phyloP scores from a whole-genome alignment of 768 basidiomycete genomes.

The Phaeotremella skinneri region DNA sequence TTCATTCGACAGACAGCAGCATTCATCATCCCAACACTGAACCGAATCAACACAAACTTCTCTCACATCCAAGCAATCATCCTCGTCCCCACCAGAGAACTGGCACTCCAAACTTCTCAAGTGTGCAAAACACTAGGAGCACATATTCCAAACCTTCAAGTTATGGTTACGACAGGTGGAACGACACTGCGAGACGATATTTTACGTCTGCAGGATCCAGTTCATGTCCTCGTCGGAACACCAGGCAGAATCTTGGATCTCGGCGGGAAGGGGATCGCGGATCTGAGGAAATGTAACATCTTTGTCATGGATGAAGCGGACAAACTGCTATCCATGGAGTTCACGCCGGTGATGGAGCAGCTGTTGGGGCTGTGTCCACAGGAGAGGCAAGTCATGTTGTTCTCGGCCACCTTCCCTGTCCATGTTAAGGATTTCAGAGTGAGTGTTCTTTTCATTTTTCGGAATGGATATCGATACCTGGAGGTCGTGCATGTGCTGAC shows the following conservation, averaged over 20 bases:
- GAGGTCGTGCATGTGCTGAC: slow-evolving; percentile 12
- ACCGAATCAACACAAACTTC: slow-evolving; percentile 79
- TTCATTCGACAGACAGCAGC: slow-evolving; percentile 77
- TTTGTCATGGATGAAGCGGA: slow-evolving; percentile 99
- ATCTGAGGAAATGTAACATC: slow-evolving; percentile 87
- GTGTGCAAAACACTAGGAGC: slow-evolving; percentile 96
- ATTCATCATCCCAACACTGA: slow-evolving; percentile 95
- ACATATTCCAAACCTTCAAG: slow-evolving; percentile 81
- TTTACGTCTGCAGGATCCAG: slow-evolving; percentile 78
- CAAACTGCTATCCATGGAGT: slow-evolving; percentile 94
- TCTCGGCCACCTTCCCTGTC: slow-evolving; percentile 98
- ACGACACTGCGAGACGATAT: slow-evolving; percentile 99
- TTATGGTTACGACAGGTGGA: slow-evolving; percentile 99
- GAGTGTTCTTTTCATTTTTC: slow-evolving; percentile 15
- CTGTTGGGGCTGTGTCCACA: slow-evolving; percentile 77
- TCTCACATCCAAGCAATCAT: slow-evolving; percentile 92
- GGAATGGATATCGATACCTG: background rate
- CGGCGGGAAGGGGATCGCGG: slow-evolving; percentile 86
- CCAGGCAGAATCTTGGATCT: slow-evolving; percentile 95
- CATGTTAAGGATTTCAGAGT: slow-evolving; percentile 99
- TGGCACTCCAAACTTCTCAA: slow-evolving; percentile 97
- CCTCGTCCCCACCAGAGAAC: slow-evolving; percentile 96
- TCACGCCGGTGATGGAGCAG: slow-evolving; percentile 97
- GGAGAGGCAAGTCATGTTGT: slow-evolving; percentile 95
- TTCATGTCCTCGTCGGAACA: slow-evolving; percentile 95